phyloP scores from a whole-genome alignment of 78 protist species.

The Dictyostelium intermedium region DNA sequence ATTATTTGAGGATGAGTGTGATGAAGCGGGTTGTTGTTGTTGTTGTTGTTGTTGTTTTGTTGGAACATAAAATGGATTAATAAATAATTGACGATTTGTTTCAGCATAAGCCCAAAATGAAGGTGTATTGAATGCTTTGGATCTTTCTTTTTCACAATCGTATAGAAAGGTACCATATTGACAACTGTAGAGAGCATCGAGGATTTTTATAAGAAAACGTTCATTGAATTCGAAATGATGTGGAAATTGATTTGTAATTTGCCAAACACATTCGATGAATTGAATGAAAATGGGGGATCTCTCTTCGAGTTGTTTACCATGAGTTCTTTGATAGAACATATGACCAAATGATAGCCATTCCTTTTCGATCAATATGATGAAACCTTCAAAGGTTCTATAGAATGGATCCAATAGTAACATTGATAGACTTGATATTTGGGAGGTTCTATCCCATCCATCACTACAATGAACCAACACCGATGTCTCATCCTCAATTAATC shows the following conservation, averaged over 20 bases:
- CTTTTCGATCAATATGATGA: conserved; percentile 88
- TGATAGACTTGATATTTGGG: conserved; percentile 87
- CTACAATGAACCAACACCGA: conserved; percentile 94
- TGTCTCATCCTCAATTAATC: conserved; percentile 15
- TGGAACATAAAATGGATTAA: conserved; percentile 18
- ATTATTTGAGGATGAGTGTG: not conserved
- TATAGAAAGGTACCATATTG: conserved; percentile 81
- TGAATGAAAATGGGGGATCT: conserved; percentile 94
- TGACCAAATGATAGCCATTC: conserved; percentile 96
- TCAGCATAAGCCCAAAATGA: conserved; percentile 66
- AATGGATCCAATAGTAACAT: conserved; percentile 88
- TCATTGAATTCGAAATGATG: conserved; percentile 92
- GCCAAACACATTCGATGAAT: conserved; percentile 95
- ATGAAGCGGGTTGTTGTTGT: not conserved
- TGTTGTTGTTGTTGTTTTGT: not conserved
- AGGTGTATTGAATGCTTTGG: conserved; percentile 20
- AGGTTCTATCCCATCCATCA: conserved; percentile 95
- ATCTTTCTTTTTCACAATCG: conserved; percentile 70
- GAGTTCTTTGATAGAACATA: conserved; percentile 83
- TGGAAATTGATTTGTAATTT: conserved; percentile 88
- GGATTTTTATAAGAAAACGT: conserved; percentile 50
- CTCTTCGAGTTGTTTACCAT: conserved; percentile 74
- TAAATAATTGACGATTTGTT: not conserved
- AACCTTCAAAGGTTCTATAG: conserved; percentile 92
- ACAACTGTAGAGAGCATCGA: conserved; percentile 54